Evolutionary conservation across 2,329 filamentous ascomycete species (phyloP), one percentile per base, ranked within the genome.

Genomic region (Xylariaceae sp.): DNA sequence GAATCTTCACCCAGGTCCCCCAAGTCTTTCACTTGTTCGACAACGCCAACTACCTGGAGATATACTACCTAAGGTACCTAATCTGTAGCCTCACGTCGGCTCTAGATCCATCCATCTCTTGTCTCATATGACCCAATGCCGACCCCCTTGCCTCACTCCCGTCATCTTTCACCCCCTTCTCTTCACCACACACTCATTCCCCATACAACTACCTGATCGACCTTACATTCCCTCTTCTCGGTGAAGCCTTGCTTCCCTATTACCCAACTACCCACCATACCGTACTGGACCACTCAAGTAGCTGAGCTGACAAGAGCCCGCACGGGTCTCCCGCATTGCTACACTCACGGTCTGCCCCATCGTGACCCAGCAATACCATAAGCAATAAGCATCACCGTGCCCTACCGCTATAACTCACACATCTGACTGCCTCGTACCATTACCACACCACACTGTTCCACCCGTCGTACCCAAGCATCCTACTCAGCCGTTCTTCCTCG

Each of bases 331-430:
- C 28, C 15, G 17, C 24, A 32, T 19, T 19, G 12, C 13, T 18
- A 12, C 33, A 34, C 38, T 19, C 24, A 29, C 30, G 15, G 22
- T 11, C 11, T 26, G 22, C 22, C 22, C 22, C 30, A 32, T 32
- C 30, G 30, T 35, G 33, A 33, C 30, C 32, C 32, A 18, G 26
- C 28, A 16, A 31, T 22, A 34, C 19, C 31, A 18, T 16, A 33
- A 32, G 37, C 37, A 39, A 19, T 40, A 31, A 19, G 35, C 29
- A 29, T 18, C 15, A 16, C 37, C 33, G 34, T 38, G 24, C 41
- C 41, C 43, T 12, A 28, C 19, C 8, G 37, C 19, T n/a, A 26
- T n/a, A n/a, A n/a, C n/a, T n/a, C n/a, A n/a, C n/a, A n/a, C n/a
- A n/a, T 29, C 9, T 29, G 9, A 29, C 26, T n/a, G 26, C 16